Evolutionary conservation across 2,329 filamentous ascomycete species (phyloP), one percentile per base, ranked within the genome.

Genomic region (Hymenoscyphus fraxineus): DNA sequence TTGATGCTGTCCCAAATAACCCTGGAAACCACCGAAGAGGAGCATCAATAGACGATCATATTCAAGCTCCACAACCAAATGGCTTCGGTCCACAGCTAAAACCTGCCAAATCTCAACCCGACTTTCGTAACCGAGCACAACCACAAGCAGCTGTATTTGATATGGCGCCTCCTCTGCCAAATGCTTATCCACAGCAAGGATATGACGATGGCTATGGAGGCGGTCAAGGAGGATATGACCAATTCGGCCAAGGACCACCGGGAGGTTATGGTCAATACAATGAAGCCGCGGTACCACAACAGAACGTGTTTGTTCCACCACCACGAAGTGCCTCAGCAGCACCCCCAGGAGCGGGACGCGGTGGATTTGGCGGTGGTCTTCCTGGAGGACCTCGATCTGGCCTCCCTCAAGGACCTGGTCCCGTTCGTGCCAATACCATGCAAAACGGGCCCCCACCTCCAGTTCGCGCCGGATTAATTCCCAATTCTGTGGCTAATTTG

Each of bases 61-160:
- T 73, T 38, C 66, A 71, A 61, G 66, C 68, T 54, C 67, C 67
- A 66, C n/a, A 82, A 84, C 47, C 59, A 40, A 69, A 67, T 65
- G 66, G 62, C 40, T 72, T 70, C 60, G 35, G 59, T 32, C 66
- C 61, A 60, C 81, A 85, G 69, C 75, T 88, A 60, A 84, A 80
- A 65, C 82, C 83, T 65, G 85, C 86, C 16, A 87, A 87, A 68
- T 91, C 88, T 12, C 88, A 91, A 72, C 87, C 88, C 38, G 84
- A 90, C 72, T 77, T 90, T 64, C 81, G 85, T 41, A 70, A 67
- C 54, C 66, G 65, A 64, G 71, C 68, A 15, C 82, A 86, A 68
- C 82, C 84, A 3, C 86, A 90, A 70, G 81, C 85, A 2, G 90
- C 89, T 9, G 82, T 90, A 1, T 92, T 92, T 69, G 91, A 92